Conservation (phyloP, 2,329 filamentous ascomycete species). For the Microsporum ferrugineum region DNA sequence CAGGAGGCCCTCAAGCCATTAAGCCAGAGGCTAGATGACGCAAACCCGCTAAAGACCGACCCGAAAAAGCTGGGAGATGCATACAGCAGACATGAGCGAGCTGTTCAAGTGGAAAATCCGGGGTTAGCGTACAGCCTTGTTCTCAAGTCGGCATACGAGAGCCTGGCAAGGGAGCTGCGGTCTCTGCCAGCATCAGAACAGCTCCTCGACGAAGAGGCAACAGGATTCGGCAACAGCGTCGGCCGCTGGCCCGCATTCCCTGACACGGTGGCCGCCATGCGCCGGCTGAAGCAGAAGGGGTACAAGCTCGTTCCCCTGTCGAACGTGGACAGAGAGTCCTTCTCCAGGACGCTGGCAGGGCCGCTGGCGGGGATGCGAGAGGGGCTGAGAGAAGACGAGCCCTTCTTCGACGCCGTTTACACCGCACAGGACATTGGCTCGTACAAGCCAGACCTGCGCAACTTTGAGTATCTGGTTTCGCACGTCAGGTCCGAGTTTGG, state of each 20-base stretch:
- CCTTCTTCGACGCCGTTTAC: conserved; percentile 52
- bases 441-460: conserved; percentile 56
- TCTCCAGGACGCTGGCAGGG: conserved; percentile 35
- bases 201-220: conserved; percentile 26
- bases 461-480: conserved; percentile 55
- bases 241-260: conserved; percentile 45
- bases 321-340: conserved; percentile 46
- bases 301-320: conserved; percentile 48
- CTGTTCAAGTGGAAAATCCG: conserved; percentile 45
- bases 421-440: conserved; percentile 60
- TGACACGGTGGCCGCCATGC: conserved; percentile 45
- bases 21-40: conserved; percentile 30
- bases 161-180: conserved; percentile 23
- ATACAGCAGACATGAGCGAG: conserved; percentile 38
- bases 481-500: conserved; percentile 45
- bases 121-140: conserved; percentile 49
- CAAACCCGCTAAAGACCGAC: conserved; percentile 28
- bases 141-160: conserved; percentile 38
- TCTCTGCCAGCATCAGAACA: conserved; percentile 11
- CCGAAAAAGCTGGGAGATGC: conserved; percentile 34
- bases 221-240: conserved; percentile 39
- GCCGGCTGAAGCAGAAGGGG: conserved; percentile 32
- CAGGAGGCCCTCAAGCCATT: conserved; percentile 40
- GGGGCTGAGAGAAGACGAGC: neutral
- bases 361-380: conserved; percentile 40